Evolutionary conservation across 2,329 filamentous ascomycete species (phyloP).

Genomic region (Talaromyces amestolkiae): DNA sequence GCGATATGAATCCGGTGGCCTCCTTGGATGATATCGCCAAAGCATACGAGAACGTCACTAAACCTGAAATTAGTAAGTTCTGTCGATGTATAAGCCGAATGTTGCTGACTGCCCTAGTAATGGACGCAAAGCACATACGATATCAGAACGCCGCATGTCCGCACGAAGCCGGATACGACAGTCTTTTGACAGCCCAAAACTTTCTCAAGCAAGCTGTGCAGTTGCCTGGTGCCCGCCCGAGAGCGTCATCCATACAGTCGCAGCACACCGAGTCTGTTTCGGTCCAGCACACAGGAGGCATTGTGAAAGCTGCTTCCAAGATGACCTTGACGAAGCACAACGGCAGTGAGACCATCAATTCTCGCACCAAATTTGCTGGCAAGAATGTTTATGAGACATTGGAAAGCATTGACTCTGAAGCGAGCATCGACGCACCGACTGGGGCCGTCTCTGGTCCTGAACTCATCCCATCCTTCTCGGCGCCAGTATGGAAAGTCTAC

Average conservation of each 20-base stretch:
- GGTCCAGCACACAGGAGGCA: neutral
- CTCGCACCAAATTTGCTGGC: constrained; percentile 28
- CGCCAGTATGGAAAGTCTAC: constrained; percentile 57
- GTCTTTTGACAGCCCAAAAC: constrained; percentile 58
- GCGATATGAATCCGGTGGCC: constrained; percentile 48
- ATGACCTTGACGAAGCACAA: neutral
- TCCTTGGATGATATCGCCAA: constrained; percentile 33
- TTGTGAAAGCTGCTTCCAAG: neutral
- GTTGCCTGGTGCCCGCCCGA: constrained; percentile 38
- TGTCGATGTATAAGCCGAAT: neutral
- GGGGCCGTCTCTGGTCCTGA: constrained; percentile 32
- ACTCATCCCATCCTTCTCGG: constrained; percentile 53
- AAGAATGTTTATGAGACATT: constrained; percentile 31
- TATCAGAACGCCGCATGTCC: constrained; percentile 27
- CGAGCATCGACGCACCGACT: neutral
- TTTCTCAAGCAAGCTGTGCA: constrained; percentile 57
- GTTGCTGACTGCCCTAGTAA: constrained; percentile 23
- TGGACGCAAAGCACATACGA: constrained; percentile 33
- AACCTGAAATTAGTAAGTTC: constrained; percentile 33
- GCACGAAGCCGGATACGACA: constrained; percentile 65
- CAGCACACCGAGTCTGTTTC: neutral
- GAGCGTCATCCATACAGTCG: constrained; percentile 23
- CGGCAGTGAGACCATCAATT: neutral
- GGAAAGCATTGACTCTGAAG: neutral
- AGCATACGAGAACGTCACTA: constrained; percentile 25